These are phyloP conservation scores for Candida maesae DNA, from an alignment of 805 yeast genomes.

Conservation along the genomic window DNA sequence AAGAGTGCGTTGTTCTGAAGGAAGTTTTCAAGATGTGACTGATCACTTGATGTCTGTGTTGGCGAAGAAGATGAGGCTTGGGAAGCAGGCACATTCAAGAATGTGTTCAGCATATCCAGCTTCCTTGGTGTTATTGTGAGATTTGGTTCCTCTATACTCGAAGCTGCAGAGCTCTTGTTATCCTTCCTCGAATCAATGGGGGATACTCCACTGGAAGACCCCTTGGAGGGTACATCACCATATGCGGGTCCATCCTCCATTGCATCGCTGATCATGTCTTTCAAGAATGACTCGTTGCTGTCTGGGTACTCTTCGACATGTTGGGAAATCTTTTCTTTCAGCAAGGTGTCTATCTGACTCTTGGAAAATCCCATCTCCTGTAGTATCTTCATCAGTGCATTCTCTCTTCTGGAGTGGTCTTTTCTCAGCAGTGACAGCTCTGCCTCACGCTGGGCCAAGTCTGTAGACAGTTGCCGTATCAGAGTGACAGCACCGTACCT, in stretches of 20 bases:
- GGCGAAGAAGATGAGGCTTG: neutral
- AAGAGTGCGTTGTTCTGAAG: constrained; percentile 6
- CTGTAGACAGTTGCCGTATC: constrained; percentile 45
- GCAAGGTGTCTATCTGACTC: constrained; percentile 33
- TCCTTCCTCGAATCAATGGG: neutral
- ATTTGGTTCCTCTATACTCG: constrained; percentile 2
- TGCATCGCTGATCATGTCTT: constrained; percentile 32
- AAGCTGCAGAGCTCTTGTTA: constrained; percentile 2
- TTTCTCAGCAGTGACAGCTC: constrained; percentile 38
- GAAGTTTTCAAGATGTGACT: neutral
- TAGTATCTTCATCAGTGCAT: constrained; percentile 31
- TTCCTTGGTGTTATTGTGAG: constrained; percentile 9
- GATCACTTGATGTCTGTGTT: neutral
- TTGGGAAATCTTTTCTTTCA: constrained; percentile 24
- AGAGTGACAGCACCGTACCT: constrained; percentile 34
- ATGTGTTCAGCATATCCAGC: constrained; percentile 21
- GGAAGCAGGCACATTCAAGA: constrained; percentile 12
- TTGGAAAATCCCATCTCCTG: constrained; percentile 36
- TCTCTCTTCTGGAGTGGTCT: constrained; percentile 34
- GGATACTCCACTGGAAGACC: neutral
- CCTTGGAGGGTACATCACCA: neutral
- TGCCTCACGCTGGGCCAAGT: constrained; percentile 44
- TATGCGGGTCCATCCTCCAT: constrained; percentile 24
- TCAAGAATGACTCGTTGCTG: constrained; percentile 14
- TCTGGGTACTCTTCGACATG: too few species aligned